These are phyloP conservation scores for Annulohypoxylon nitens DNA, from an alignment of 495 filamentous ascomycete species.

Conservation along the genomic window DNA sequence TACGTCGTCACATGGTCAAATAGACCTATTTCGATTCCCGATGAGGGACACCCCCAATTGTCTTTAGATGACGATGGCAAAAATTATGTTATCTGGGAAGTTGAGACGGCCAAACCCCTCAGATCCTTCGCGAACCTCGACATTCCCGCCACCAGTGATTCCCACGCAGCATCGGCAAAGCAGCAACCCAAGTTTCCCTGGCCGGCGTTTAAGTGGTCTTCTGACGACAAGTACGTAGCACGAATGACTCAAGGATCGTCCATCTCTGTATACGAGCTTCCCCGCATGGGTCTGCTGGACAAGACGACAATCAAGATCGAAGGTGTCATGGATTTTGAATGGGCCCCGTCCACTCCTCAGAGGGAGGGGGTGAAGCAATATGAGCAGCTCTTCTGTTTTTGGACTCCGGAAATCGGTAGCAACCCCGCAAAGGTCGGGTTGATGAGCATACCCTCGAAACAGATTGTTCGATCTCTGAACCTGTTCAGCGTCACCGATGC, in stretches of 20 bases:
- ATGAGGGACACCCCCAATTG: constrained; percentile 81
- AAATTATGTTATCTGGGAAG: constrained; percentile 99
- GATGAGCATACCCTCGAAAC: constrained; percentile 95
- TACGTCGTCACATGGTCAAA: constrained; percentile 98
- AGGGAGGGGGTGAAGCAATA: constrained; percentile 87
- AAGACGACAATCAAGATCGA: constrained; percentile 94
- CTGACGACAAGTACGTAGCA: constrained; percentile 96
- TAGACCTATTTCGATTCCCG: constrained; percentile 88
- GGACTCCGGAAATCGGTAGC: constrained; percentile 98
- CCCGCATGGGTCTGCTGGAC: constrained; percentile 89
- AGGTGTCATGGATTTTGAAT: constrained; percentile 97
- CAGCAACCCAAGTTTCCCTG: constrained; percentile 92
- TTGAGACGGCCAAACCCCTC: constrained; percentile 88
- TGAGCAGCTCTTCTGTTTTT: constrained; percentile 97
- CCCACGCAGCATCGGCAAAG: constrained; percentile 59
- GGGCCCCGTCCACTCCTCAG: constrained; percentile 84
- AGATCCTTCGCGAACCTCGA: constrained; percentile 94
- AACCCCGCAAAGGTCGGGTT: constrained; percentile 97
- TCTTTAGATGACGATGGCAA: constrained; percentile 95
- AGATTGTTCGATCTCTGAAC: constrained; percentile 92
- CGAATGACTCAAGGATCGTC: constrained; percentile 88
- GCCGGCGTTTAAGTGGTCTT: constrained; percentile 99
- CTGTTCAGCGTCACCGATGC: constrained; percentile 97
- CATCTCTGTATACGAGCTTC: constrained; percentile 94
- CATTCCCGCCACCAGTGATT: constrained; percentile 68